Evolutionary conservation across 2,329 filamentous ascomycete species (phyloP), one percentile per base, ranked within the genome.

Genomic region (Cordyceps cateniannulata): DNA sequence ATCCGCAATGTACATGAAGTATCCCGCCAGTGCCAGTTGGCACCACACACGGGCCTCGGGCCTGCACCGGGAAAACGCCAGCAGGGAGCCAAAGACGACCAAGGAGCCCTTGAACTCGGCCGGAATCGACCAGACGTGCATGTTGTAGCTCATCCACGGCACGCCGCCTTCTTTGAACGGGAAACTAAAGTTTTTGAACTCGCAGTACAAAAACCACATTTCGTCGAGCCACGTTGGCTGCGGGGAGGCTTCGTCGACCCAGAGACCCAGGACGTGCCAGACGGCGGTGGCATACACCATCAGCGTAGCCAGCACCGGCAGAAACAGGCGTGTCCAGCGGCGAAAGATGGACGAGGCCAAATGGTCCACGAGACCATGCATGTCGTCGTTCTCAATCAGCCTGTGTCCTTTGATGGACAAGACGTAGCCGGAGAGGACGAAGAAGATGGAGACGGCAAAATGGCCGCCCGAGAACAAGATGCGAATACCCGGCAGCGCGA

Each of bases 1-100:
- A 68, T 90, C 87, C 3, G 79, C 80, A 56, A 89, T 79, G 69
- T 87, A 89, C 68, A 90, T 75, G 67, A 88, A 88, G 72, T 90
- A 90, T 64, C 77, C 75, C 22, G 84, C 78, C 12, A 90, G 73
- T 1, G 69, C 79, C 1, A 76, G 51, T 65, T 84, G 73, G 67
- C 81, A 81, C 69, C 75, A 76, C 0, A 88, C 75, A 16, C 87
- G 80, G 3, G 81, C 79, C 59, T 78, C 81, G 25, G 73, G 75
- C 0, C 80, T 80, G 61, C 79, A 81, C 57, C 81, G 76, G 0
- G 85, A 81, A 12, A 89, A 76, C 0, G 86, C 82, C 22, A 85
- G 68, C 5, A 83, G 70, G 0, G 80, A 70, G 0, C 81, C 84
- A 69, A 86, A 90, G 58, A 87, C 73, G 63, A 85, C 74, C 58